Evolutionary conservation across 345 rosid species (phyloP), one percentile per base, ranked within the genome.

Genomic region (Citrus hindsii): DNA sequence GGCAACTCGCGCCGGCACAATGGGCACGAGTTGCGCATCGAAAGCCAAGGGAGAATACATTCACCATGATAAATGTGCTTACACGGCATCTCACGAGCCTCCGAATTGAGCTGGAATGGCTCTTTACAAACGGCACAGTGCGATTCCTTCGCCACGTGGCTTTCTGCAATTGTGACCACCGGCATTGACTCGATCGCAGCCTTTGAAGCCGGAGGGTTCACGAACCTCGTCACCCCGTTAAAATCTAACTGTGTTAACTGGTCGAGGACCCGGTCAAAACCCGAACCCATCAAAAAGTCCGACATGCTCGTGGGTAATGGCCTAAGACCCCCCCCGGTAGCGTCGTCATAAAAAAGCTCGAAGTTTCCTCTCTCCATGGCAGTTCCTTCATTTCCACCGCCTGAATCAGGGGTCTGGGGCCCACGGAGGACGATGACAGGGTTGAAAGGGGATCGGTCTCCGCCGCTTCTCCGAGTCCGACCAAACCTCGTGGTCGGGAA

Each of bases 201-300:
- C 67, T 88, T 90, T 0, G 91, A 87, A 51, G 93, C 92, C 8
- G 92, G 91, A 19, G 88, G 83, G 30, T 84, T 86, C 76, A 89
- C 91, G 12, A 86, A 82, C 56, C 90, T 74, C 7, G 85, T 85
- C 6, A 86, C 74, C 12, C 88, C 90, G 25, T 83, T 85, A 27
- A 80, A 74, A 76, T 92, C 96, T 63, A 84, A 46, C 51, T 89
- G 96, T 35, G 89, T 76, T 75, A 92, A 79, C 83, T 90, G 90
- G 74, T 89, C 93, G 10, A 92, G 89, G 63, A 92, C 84, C 67
- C 93, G 84, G 63, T 92, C 92, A 69, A 92, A 90, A n/a, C 93
- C 93, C 25, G 92, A 92, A 21, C 90, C 91, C 88, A 92, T 89
- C 83, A 92, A 83, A 76, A 92, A 89, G 74, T 90, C 96, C 62